phyloP scores from a whole-genome alignment of 2,329 filamentous ascomycete genomes.

The Microascus cirrosus region DNA sequence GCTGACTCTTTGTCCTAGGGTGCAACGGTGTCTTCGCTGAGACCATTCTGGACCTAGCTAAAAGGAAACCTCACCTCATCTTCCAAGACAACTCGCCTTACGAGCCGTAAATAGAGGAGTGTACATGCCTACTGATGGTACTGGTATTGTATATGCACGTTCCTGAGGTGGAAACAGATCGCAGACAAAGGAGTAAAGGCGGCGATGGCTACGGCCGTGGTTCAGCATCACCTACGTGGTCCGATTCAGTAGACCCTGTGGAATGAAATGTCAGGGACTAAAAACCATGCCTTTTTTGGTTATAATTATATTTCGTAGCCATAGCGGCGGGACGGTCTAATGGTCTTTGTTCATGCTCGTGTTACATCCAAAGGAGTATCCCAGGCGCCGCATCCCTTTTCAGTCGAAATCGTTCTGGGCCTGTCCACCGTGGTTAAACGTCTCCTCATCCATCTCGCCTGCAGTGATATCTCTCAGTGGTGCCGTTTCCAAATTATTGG shows the following conservation, averaged over 20 bases:
- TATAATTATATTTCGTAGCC: not conserved
- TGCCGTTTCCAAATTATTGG: slow-evolving; percentile 5
- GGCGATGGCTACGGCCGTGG: not conserved
- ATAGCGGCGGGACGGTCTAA: not conserved
- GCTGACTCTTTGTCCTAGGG: slow-evolving; percentile 30
- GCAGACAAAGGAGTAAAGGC: not conserved
- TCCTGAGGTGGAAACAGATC: not conserved
- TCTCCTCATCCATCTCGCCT: not conserved
- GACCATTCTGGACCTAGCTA: slow-evolving; percentile 81
- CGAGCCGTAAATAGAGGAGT: slow-evolving; percentile 12
- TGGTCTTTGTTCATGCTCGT: not conserved
- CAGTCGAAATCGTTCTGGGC: slow-evolving; percentile 11
- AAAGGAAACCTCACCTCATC: slow-evolving; percentile 77
- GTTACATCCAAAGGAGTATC: not conserved
- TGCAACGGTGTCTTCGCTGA: slow-evolving; percentile 93
- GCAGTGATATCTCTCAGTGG: not conserved
- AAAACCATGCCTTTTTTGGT: not conserved
- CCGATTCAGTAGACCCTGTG: not conserved
- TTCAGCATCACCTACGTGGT: not conserved
- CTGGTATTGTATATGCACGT: not conserved
- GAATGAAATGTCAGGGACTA: not conserved
- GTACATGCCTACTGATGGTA: not conserved
- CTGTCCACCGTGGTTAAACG: slow-evolving; percentile 2
- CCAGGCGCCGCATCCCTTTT: slow-evolving; percentile 6
- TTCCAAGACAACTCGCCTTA: slow-evolving; percentile 57